Evolutionary conservation across 768 basidiomycete genomes (phyloP), one percentile per base, ranked within the genome.

Genomic region (Postia placenta): DNA sequence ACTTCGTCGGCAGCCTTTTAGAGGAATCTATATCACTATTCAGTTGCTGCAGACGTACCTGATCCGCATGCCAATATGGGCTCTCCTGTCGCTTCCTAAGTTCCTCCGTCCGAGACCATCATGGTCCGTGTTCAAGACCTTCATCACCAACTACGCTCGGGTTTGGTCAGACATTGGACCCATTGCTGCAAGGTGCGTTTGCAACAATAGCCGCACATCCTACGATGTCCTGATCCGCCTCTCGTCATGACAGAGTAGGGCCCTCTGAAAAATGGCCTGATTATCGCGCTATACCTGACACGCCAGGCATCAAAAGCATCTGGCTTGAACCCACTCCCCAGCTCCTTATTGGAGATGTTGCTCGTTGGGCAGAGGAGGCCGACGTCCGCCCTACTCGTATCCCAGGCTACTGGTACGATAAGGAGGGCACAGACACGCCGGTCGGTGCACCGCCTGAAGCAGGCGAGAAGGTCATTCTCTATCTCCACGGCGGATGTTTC

Each of bases 401-500:
- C n/a, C 57, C 54, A 0, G 61, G 52, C 2, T 63, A 61, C 47
- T 63, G 62, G 60, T 22, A 55, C 5, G 50, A 60, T 47, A 53
- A 56, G 42, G 30, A 44, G 14, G 54, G 51, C 24, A 24, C 14
- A 19, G 40, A 40, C 22, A 38, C 19, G 2, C 48, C 53, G 26
- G 22, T 69, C 42, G 72, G 69, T 28, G 62, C 68, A 20, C 51
- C 69, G 1, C 72, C 77, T 3, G 62, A 58, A 40, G 68, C 69
- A 0, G 77, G 75, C 19, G 79, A 82, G 62, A 80, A 78, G 53
- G 72, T 83, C 3, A 59, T 82, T n/a, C 78, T 78, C 57, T 67
- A 67, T 40, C 62, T 87, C 15, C 85, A 86, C 51, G 83, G 83
- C 17, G 83, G 83, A 4, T 81, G 69, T 1, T 85, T 79, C 54